Conservation (phyloP, 495 filamentous ascomycete genomes). For the Talaromyces nanjingensis region DNA sequence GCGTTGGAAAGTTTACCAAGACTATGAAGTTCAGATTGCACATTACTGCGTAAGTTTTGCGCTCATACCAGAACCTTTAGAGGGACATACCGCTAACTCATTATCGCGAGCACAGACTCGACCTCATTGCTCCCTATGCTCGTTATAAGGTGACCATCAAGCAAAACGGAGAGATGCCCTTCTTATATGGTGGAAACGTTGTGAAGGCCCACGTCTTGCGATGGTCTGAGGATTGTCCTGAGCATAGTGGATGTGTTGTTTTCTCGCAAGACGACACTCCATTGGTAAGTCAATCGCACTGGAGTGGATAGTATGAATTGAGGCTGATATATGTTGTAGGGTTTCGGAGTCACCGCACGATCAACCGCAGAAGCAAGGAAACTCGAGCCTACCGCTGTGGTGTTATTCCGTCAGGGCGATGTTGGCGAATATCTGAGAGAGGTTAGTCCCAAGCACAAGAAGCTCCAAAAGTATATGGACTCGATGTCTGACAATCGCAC, state of each 20-base stretch:
- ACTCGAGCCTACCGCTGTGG: slow-evolving; percentile 83
- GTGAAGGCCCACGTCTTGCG: slow-evolving; percentile 88
- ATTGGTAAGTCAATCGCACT: slow-evolving; percentile 33
- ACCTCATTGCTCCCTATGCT: slow-evolving; percentile 80
- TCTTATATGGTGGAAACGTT: slow-evolving; percentile 82
- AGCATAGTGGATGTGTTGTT: slow-evolving; percentile 36
- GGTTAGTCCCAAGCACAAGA: slow-evolving; percentile 20
- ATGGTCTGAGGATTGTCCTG: slow-evolving; percentile 73
- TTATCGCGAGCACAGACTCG: slow-evolving; percentile 33
- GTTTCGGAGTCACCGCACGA: slow-evolving; percentile 78
- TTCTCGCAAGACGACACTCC: slow-evolving; percentile 38
- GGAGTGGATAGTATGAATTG: background rate
- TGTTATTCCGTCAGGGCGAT: slow-evolving; percentile 80
- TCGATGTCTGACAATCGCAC: slow-evolving; percentile 15
- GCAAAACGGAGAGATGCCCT: slow-evolving; percentile 87
- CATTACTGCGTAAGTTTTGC: slow-evolving; percentile 22
- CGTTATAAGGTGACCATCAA: slow-evolving; percentile 95
- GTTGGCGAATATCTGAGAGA: slow-evolving; percentile 90
- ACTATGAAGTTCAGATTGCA: slow-evolving; percentile 24
- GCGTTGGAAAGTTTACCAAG: slow-evolving; percentile 68
- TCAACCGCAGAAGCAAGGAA: slow-evolving; percentile 73
- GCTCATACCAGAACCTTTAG: too few relatives aligned
- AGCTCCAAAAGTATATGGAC: background rate
- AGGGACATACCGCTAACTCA: background rate
- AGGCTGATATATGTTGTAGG: slow-evolving; percentile 26